Evolutionary conservation across 257 asterid genomes (phyloP), one percentile per base, ranked within the genome.

Genomic region (Penstemon barbatus): DNA sequence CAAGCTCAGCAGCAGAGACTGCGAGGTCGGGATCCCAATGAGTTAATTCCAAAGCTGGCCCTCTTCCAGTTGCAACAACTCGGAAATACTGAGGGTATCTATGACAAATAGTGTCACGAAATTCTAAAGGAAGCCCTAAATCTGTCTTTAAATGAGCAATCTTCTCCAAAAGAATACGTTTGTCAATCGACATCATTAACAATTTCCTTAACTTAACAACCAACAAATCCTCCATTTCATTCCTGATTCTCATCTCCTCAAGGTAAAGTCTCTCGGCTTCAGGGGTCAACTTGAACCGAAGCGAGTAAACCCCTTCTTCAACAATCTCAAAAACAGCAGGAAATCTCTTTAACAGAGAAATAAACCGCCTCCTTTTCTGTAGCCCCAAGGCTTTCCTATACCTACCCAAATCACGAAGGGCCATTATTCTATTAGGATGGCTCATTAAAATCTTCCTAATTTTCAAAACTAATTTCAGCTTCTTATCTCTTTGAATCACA

Each of bases 1-100:
- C 93, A 15, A 91, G 84, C 93, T 94, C 97, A 8, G 93, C 96
- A 49, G 97, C 99, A 62, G 99, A 89, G 8, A 94, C 86, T 4
- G 97, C 97, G 52, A 91, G 91, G 71, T 91, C 97, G 8, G 89
- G 86, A 61, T 94, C 99, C 97, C 97, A 94, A 77, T 86, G 88
- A 66, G 93, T 84, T 70, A 94, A 75, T 85, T 94, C 97, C 71
- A 94, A 69, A 0, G 97, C 97, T 0, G 92, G 95, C 12, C 97
- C 99, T 18, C 87, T 80, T 46, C 83, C 96, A 5, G 99, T 94
- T 2, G 73, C 25, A 65, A 91, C 96, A 49, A 89, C 88, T 86
- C 73, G 85, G 72, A 89, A 94, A 76, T 94, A 94, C 43, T 94
- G 97, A 0, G 99, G 99, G 75, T 94, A 94, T 5, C 97, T 83